Evolutionary conservation across 768 basidiomycete genomes (phyloP).

Genomic region (Amanita inopinata): DNA sequence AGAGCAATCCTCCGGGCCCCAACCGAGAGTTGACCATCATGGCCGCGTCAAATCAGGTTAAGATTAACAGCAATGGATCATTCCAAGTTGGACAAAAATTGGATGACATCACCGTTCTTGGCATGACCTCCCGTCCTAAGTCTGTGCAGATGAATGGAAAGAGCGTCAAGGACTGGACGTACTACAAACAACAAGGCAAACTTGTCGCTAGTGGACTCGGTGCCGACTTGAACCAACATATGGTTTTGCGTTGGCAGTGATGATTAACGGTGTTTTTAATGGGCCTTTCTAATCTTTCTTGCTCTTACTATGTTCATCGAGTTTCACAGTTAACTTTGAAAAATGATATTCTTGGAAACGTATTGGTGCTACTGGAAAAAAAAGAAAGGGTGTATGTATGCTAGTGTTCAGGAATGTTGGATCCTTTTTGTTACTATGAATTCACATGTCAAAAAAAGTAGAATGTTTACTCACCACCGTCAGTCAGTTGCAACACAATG

Average conservation of each 20-base stretch:
- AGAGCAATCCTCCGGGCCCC: slow-evolving; percentile 47
- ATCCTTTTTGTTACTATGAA: slow-evolving; percentile 11
- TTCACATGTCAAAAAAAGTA: not conserved
- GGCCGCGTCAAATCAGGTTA: slow-evolving; percentile 24
- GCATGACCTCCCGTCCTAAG: slow-evolving; percentile 31
- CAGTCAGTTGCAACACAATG: slow-evolving; percentile 37
- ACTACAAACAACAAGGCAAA: slow-evolving; percentile 27
- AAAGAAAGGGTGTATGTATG: too few relatives aligned
- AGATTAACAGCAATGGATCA: slow-evolving; percentile 26
- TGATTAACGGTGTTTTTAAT: not conserved
- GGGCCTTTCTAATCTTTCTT: too few relatives aligned
- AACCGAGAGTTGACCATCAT: slow-evolving; percentile 38
- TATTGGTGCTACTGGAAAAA: too few relatives aligned
- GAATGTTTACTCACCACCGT: slow-evolving; percentile 26
- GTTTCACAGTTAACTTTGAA: too few relatives aligned
- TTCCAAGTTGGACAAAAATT: slow-evolving; percentile 40
- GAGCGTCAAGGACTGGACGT: slow-evolving; percentile 27
- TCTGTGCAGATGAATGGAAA: slow-evolving; percentile 30
- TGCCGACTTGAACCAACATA: slow-evolving; percentile 32
- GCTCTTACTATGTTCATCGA: too few relatives aligned
- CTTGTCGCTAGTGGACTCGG: slow-evolving; percentile 28
- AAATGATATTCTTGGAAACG: too few relatives aligned
- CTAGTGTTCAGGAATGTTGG: slow-evolving; percentile 11
- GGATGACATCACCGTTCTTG: slow-evolving; percentile 47
- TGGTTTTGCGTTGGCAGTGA: slow-evolving; percentile 19